Conservation (phyloP, 176 grass and related monocot species). For the Stipa capillata region DNA sequence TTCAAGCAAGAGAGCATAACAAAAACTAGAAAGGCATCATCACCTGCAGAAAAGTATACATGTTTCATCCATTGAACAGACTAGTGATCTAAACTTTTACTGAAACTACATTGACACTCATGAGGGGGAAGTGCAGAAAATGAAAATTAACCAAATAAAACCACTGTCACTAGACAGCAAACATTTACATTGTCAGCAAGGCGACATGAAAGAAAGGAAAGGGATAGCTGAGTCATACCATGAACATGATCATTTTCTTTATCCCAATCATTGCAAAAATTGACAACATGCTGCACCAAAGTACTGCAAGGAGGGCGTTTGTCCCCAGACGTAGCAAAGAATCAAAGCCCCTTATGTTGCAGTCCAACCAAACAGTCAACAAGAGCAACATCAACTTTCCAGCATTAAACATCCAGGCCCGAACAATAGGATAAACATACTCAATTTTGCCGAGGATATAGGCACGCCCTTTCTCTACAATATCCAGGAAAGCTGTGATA, state of each 20-base stretch:
- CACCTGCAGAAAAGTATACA: background rate
- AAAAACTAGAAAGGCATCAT: background rate
- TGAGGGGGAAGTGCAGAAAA: background rate
- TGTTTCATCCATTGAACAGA: background rate
- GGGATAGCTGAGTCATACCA: constrained; percentile 46
- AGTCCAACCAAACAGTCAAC: constrained; percentile 85
- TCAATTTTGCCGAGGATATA: constrained; percentile 48
- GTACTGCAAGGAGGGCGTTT: constrained; percentile 72
- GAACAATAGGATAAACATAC: constrained; percentile 57
- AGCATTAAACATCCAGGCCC: constrained; percentile 54
- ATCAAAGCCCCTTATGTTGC: constrained; percentile 80
- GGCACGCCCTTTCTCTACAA: constrained; percentile 38
- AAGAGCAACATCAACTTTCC: constrained; percentile 76
- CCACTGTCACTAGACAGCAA: background rate
- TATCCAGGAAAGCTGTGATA: constrained; percentile 26
- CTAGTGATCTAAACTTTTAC: background rate
- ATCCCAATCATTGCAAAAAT: constrained; percentile 84
- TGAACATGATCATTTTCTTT: constrained; percentile 57
- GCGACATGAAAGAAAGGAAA: constrained; percentile 6
- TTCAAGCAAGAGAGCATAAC: background rate
- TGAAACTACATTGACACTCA: constrained; percentile 4
- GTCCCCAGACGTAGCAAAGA: constrained; percentile 82
- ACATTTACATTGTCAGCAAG: background rate
- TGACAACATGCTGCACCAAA: constrained; percentile 86
- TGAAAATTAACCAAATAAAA: constrained; percentile 1